Percentiles rank a stretch among this genome's conserved stretches.
Conservation (phyloP, 2,329 filamentous ascomycete genomes). For the Stemphylium vesicarium region DNA sequence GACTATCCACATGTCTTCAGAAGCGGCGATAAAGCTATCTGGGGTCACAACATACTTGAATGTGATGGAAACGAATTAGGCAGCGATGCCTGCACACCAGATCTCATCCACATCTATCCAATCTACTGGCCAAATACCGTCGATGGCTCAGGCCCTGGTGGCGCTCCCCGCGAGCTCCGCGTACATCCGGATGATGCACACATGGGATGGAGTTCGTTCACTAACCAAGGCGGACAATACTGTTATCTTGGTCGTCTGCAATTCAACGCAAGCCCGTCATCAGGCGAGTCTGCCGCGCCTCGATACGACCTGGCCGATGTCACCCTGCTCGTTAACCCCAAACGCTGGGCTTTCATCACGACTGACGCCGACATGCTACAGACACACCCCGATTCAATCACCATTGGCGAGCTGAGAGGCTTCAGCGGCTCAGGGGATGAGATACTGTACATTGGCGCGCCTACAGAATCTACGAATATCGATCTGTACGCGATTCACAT, state of each 20-base stretch:
- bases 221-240: conserved; percentile 26
- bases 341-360: not conserved
- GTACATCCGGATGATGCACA: conserved; percentile 52
- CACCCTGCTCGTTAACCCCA: not conserved
- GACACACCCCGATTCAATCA: conserved; percentile 40
- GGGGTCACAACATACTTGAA: conserved; percentile 44
- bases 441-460: conserved; percentile 51
- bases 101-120: conserved; percentile 50
- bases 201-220: not conserved
- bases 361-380: conserved; percentile 32
- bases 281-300: conserved; percentile 7
- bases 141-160: conserved; percentile 44
- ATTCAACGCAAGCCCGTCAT: conserved; percentile 49
- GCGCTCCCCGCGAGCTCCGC: conserved; percentile 56
- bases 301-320: conserved; percentile 51
- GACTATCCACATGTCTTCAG: conserved; percentile 46
- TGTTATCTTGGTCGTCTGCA: conserved; percentile 49
- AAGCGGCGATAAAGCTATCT: conserved; percentile 48
- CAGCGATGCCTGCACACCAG: conserved; percentile 43
- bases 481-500: conserved; percentile 54
- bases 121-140: conserved; percentile 47
- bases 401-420: conserved; percentile 50
- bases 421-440: conserved; percentile 54
- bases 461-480: conserved; percentile 54
- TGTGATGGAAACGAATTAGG: conserved; percentile 33